A percentile compares a stretch with the other conserved stretches of the same genome.
Conservation (phyloP, 2,329 filamentous ascomycete genomes). For the Fusarium verticillioides region DNA sequence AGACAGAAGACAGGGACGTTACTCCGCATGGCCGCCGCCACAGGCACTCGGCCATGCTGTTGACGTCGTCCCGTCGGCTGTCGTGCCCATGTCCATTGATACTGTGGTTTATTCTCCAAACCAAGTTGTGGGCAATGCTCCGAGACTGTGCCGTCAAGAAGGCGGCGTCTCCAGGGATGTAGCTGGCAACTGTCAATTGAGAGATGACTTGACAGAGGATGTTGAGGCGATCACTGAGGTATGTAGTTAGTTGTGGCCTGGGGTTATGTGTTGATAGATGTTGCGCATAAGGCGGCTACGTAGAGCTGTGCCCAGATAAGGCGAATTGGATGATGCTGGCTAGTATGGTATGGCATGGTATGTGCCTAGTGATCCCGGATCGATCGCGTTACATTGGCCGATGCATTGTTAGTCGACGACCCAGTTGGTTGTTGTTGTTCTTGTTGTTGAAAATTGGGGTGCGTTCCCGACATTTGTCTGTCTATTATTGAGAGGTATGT, state of each 20-base stretch:
- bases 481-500: not conserved
- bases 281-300: constrained; percentile 31
- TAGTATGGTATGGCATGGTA: not conserved
- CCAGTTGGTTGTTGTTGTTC: constrained; percentile 6
- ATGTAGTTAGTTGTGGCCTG: constrained; percentile 1
- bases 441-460: constrained; percentile 12
- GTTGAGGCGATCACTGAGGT: not conserved
- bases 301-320: constrained; percentile 33
- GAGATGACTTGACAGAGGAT: not conserved
- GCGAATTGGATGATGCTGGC: constrained; percentile 25
- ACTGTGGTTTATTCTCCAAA: not conserved
- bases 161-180: not conserved
- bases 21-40: constrained; percentile 6
- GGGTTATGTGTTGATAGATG: constrained; percentile 22
- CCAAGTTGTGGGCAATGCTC: not conserved
- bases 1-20: not conserved
- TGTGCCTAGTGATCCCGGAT: constrained; percentile 23
- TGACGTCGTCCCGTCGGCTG: constrained; percentile 13
- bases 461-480: not conserved
- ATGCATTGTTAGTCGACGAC: constrained; percentile 24
- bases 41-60: constrained; percentile 1
- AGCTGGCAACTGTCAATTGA: not conserved
- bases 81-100: constrained; percentile 4
- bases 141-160: not conserved
- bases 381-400: constrained; percentile 40